Evolutionary conservation across 2,329 filamentous ascomycete genomes (phyloP).

Genomic region (Beauveria bassiana): DNA sequence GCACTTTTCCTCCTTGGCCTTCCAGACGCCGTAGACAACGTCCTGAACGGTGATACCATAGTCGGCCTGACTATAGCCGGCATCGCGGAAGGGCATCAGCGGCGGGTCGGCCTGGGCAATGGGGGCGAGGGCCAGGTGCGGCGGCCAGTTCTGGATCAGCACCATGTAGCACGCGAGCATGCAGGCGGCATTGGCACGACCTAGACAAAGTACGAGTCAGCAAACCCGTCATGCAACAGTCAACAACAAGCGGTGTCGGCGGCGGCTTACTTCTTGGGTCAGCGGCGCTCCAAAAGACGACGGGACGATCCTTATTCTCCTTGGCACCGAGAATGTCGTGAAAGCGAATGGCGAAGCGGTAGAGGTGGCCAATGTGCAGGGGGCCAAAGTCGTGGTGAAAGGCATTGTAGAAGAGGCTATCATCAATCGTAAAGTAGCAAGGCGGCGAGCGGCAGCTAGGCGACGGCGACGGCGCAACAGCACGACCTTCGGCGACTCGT

Average conservation of each 20-base stretch:
- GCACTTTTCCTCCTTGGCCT: slow-evolving; percentile 90
- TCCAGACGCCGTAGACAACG: slow-evolving; percentile 97
- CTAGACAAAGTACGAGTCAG: slow-evolving; percentile 32
- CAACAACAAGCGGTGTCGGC: neutral
- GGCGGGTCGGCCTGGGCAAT: slow-evolving; percentile 96
- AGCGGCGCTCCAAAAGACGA: slow-evolving; percentile 93
- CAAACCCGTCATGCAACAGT: neutral
- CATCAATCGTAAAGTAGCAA: slow-evolving; percentile 93
- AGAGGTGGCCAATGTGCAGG: slow-evolving; percentile 92
- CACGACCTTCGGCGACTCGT: slow-evolving; percentile 51
- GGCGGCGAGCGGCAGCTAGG: slow-evolving; percentile 44
- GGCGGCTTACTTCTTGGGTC: slow-evolving; percentile 71
- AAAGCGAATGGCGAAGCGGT: slow-evolving; percentile 91
- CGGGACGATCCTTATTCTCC: slow-evolving; percentile 79
- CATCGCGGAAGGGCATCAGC: slow-evolving; percentile 97
- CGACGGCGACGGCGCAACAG: slow-evolving; percentile 12
- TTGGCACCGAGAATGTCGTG: slow-evolving; percentile 91
- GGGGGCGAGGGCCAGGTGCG: slow-evolving; percentile 87
- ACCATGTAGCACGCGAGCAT: slow-evolving; percentile 98
- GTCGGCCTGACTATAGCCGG: slow-evolving; percentile 96
- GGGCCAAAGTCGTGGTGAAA: slow-evolving; percentile 99
- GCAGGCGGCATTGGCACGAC: slow-evolving; percentile 87
- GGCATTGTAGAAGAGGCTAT: slow-evolving; percentile 88
- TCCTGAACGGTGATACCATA: slow-evolving; percentile 95
- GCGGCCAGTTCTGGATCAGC: slow-evolving; percentile 93